phyloP scores from a whole-genome alignment of 176 grass and related monocot species.

The Elaeis guineensis region DNA sequence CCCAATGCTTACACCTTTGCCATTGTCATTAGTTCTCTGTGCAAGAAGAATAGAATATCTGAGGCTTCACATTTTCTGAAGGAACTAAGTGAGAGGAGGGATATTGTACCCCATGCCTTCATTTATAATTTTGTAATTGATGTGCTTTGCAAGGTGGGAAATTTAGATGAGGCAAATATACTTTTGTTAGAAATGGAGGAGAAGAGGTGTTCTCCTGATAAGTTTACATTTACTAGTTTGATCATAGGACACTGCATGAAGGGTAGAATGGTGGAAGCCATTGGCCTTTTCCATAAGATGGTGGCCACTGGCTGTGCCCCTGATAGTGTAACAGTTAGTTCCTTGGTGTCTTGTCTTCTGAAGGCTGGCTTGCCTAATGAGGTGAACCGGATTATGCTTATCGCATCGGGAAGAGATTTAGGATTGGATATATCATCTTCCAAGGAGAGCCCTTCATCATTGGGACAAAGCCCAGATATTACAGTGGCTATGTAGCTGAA shows the following conservation, averaged over 20 bases:
- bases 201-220: constrained; percentile 66
- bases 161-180: constrained; percentile 64
- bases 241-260: constrained; percentile 95
- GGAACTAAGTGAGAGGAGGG: constrained; percentile 42
- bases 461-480: constrained; percentile 42
- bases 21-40: constrained; percentile 63
- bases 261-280: constrained; percentile 68
- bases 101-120: constrained; percentile 62
- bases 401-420: constrained; percentile 10
- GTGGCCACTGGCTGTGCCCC: constrained; percentile 54
- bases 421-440: constrained; percentile 24
- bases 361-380: constrained; percentile 86
- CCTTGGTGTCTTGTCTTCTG: constrained; percentile 70
- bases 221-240: constrained; percentile 90
- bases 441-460: constrained; percentile 35
- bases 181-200: constrained; percentile 49
- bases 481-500: constrained; percentile 47
- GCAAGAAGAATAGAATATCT: constrained; percentile 61
- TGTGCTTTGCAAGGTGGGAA: constrained; percentile 67
- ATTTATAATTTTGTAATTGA: constrained; percentile 83
- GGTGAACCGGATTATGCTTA: constrained; percentile 45
- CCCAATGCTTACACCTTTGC: constrained; percentile 79
- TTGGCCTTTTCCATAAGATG: constrained; percentile 67
- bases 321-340: constrained; percentile 61
- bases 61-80: constrained; percentile 53